These are phyloP conservation scores for Boletus coccyginus DNA, from an alignment of 768 basidiomycete genomes.

Conservation along the genomic window DNA sequence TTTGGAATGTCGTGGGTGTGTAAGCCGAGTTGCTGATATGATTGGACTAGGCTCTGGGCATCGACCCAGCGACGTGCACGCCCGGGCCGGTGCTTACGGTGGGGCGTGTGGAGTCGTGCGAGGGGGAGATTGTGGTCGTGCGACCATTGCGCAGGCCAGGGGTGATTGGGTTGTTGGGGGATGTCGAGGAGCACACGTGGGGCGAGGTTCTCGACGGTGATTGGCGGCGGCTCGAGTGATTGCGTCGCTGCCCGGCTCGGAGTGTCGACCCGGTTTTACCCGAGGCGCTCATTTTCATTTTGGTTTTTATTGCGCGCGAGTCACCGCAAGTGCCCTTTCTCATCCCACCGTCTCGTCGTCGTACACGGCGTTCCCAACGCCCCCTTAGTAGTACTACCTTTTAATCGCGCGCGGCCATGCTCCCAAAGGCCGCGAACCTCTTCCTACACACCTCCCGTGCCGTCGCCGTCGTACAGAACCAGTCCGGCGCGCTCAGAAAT, in stretches of 20 bases:
- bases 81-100: slow-evolving; percentile 57
- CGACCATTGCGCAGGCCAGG: slow-evolving; percentile 17
- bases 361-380: background rate
- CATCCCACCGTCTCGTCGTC: background rate
- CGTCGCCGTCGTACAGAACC: slow-evolving; percentile 72
- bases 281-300: slow-evolving; percentile 18
- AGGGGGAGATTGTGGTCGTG: slow-evolving; percentile 10
- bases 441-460: slow-evolving; percentile 75
- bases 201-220: slow-evolving; percentile 27
- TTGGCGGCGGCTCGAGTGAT: slow-evolving; percentile 25
- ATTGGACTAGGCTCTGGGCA: slow-evolving; percentile 47
- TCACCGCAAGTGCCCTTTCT: background rate
- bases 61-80: slow-evolving; percentile 56
- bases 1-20: slow-evolving; percentile 15
- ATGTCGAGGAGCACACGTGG: slow-evolving; percentile 25
- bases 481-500: slow-evolving; percentile 67
- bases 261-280: slow-evolving; percentile 16
- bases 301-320: slow-evolving; percentile 13
- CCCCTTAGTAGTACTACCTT: background rate
- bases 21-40: background rate
- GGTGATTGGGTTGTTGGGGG: slow-evolving; percentile 32
- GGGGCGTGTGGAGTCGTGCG: slow-evolving; percentile 35
- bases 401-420: slow-evolving; percentile 44
- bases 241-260: slow-evolving; percentile 14
- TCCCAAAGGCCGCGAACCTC: slow-evolving; percentile 82